A percentile compares a stretch with the other conserved stretches of the same genome.
Evolutionary conservation across 129 eudicot genomes (phyloP).

Genomic region (Smallanthus sonchifolius): DNA sequence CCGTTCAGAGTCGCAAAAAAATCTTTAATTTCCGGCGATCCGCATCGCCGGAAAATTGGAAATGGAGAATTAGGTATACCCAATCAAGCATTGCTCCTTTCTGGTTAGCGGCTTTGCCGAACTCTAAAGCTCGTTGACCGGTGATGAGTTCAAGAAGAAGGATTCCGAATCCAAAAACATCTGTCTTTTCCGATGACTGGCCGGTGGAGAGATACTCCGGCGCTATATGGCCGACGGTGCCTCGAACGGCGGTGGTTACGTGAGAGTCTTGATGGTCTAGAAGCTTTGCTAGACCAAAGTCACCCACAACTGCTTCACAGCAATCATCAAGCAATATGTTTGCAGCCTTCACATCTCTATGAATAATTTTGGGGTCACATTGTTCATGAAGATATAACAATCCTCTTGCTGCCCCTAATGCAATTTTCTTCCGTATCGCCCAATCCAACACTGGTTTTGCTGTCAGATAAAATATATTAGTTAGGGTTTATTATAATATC

Average conservation of each 20-base stretch:
- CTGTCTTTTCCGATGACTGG: slow-evolving; percentile 90
- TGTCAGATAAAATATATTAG: slow-evolving; percentile 14
- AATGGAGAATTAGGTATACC: slow-evolving; percentile 36
- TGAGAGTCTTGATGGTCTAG: slow-evolving; percentile 86
- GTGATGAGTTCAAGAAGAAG: slow-evolving; percentile 81
- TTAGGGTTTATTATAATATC: no score
- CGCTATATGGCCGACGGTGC: slow-evolving; percentile 87
- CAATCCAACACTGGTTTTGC: slow-evolving; percentile 79
- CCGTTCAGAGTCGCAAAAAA: background rate
- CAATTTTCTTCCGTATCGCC: slow-evolving; percentile 68
- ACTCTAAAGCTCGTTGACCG: slow-evolving; percentile 73
- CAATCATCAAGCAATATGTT: slow-evolving; percentile 76
- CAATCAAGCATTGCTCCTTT: slow-evolving; percentile 89
- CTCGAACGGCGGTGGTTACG: slow-evolving; percentile 85
- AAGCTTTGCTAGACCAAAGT: slow-evolving; percentile 86
- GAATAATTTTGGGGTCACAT: slow-evolving; percentile 87
- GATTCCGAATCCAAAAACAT: slow-evolving; percentile 84
- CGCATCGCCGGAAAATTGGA: background rate
- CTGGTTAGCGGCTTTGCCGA: slow-evolving; percentile 81
- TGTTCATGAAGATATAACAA: slow-evolving; percentile 86
- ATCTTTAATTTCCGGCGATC: background rate
- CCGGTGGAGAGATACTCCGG: slow-evolving; percentile 92
- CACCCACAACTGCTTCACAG: slow-evolving; percentile 89
- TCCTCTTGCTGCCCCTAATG: slow-evolving; percentile 78
- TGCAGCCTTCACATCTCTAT: slow-evolving; percentile 88